Evolutionary conservation across 306 rosid species (phyloP).

Genomic region (Benincasa hispida): DNA sequence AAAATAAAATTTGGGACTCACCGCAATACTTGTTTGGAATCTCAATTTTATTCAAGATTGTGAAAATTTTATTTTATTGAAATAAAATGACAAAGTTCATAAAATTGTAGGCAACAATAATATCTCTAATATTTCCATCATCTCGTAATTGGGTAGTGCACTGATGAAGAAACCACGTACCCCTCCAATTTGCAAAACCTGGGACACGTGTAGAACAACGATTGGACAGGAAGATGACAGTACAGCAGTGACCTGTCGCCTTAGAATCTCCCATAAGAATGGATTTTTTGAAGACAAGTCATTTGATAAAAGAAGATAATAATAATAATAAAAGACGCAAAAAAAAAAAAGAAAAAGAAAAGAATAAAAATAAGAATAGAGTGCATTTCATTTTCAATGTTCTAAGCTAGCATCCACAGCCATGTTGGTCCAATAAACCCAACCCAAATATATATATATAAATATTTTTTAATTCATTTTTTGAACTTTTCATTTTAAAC

Average conservation of each 20-base stretch:
- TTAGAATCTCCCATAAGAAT: neutral
- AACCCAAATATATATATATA: neutral
- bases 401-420: neutral
- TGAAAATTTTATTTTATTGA: no score
- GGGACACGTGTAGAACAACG: neutral
- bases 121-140: neutral
- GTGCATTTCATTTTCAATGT: neutral
- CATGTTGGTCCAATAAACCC: neutral
- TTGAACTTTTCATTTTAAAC: neutral
- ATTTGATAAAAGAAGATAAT: neutral
- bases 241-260: neutral
- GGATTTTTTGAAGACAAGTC: neutral
- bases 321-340: neutral
- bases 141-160: neutral
- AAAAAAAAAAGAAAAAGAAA: neutral
- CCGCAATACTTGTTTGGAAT: no score
- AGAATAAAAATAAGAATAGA: no score
- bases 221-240: neutral
- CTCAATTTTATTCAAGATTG: no score
- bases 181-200: neutral
- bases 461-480: neutral
- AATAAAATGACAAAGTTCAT: no score
- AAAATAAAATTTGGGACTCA: no score
- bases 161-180: neutral
- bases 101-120: no score